Base-by-base conservation (phyloP, 805 yeast species). In the Candida quercuum region DNA sequence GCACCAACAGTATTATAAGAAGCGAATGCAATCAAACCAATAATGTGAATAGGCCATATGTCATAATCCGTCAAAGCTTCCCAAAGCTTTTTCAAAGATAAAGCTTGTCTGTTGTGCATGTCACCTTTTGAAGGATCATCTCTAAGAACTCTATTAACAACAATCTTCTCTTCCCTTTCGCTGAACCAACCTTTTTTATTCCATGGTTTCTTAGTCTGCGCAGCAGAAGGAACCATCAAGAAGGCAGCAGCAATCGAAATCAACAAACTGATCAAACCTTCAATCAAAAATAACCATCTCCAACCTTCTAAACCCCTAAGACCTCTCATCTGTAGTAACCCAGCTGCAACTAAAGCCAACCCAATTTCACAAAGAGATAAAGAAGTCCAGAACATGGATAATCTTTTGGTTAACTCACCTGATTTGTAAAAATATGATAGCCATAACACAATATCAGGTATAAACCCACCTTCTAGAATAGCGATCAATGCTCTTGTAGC, bases 51-150 rank as follows among this genome's bases (percentile, higher is more conserved):
- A 13, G 83, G 83, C 78, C 78, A 74, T 44, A 76, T 42, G 49
- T 74, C 72, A 48, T 64, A 74, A 48, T 79, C 84, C 3, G 39
- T 23, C 9, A 76, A 32, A 3, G 76, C 61, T 18, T 54, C 42
- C 52, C 61, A 57, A 14, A 79, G 38, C 52, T 56, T 55, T 34
- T 49, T 60, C 5, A 58, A 48, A 3, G 64, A 56, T n/a, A 78
- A 40, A 3, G 78, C 72, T 47, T 76, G 74, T 47, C 82, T 64
- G 50, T 77, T 77, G 51, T 77, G 64, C 84, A 78, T 77, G 44
- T 76, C 83, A n/a, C 84, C 83, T 60, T 72, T 72, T 12, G 69
- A 54, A n/a, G 86, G 85, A 48, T 79, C 86, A 52, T 80, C 85
- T 46, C 84, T 58, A 34, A 79, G 56, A 3, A 79, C 64, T 41